Evolutionary conservation across 352 stramenopile species (phyloP).

Genomic region (Heterotrichella gracilis): DNA sequence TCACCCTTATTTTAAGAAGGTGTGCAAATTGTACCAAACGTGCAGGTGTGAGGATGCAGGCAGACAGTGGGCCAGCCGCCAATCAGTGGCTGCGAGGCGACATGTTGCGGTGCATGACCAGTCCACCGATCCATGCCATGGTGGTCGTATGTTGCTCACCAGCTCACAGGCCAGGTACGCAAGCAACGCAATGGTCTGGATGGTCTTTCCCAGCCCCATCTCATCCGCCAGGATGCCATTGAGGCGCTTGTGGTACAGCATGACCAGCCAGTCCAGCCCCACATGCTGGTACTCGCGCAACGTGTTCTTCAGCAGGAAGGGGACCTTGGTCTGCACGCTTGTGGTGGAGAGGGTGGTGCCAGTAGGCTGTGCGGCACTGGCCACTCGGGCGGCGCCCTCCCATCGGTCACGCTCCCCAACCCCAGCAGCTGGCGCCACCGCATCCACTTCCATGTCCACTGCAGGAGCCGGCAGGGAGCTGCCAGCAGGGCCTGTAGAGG

Average conservation of each 20-base stretch:
- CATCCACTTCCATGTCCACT: conserved; percentile 19
- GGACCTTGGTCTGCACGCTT: conserved; percentile 20
- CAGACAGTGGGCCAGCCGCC: no score
- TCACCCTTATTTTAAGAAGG: no score
- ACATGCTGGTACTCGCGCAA: conserved; percentile 44
- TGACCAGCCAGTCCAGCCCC: conserved; percentile 85
- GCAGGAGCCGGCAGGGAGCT: no score
- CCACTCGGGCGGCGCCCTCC: conserved; percentile 13
- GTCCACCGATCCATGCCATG: no score
- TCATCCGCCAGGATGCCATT: conserved; percentile 96
- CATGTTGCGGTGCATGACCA: no score
- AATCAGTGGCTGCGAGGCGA: no score
- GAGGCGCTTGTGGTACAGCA: conserved; percentile 66
- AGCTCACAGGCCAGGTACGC: conserved; percentile 55
- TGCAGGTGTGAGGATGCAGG: no score
- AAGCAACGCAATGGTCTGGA: conserved; percentile 92
- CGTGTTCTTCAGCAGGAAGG: conserved; percentile 25
- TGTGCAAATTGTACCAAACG: no score
- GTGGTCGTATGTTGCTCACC: no score
- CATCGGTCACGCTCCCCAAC: background rate
- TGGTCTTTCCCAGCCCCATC: conserved; percentile 63
- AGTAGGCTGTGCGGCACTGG: background rate
- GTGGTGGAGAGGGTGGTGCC: conserved; percentile 16
- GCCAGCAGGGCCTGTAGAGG: no score
- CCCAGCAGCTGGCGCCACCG: conserved; percentile 14